These are phyloP conservation scores for Bertia moriformis DNA, from an alignment of 2,329 filamentous ascomycete genomes.

Conservation along the genomic window DNA sequence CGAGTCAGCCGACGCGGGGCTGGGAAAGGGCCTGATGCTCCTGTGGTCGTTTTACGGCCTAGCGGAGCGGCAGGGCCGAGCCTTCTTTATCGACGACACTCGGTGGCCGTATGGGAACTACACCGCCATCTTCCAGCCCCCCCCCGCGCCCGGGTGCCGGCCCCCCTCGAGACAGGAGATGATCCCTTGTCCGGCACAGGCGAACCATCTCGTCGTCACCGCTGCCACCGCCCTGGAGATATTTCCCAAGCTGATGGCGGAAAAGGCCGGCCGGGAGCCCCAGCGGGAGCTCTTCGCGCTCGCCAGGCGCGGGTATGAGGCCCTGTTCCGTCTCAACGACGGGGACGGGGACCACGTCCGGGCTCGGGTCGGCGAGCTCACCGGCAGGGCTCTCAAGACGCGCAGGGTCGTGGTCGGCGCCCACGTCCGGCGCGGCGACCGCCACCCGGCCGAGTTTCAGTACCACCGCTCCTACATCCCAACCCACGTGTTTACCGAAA, in stretches of 20 bases:
- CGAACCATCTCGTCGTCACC: slow-evolving; percentile 62
- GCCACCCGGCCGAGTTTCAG: slow-evolving; percentile 63
- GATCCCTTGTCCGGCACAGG: slow-evolving; percentile 64
- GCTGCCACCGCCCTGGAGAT: slow-evolving; percentile 48
- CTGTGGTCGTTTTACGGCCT: slow-evolving; percentile 76
- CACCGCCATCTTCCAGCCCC: slow-evolving; percentile 54
- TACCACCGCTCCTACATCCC: slow-evolving; percentile 70
- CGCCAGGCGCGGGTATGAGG: slow-evolving; percentile 55
- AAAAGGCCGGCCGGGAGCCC: slow-evolving; percentile 9
- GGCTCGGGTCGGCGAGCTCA: slow-evolving; percentile 40
- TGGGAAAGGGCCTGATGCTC: slow-evolving; percentile 64
- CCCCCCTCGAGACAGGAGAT: slow-evolving; percentile 63
- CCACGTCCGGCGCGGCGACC: slow-evolving; percentile 69
- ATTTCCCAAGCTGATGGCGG: slow-evolving; percentile 33
- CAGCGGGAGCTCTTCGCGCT: slow-evolving; percentile 49
- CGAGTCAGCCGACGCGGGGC: slow-evolving; percentile 59
- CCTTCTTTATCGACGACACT: slow-evolving; percentile 75
- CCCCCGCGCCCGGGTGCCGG: slow-evolving; percentile 49
- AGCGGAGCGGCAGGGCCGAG: slow-evolving; percentile 56
- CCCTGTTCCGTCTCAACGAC: slow-evolving; percentile 54
- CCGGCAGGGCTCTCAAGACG: slow-evolving; percentile 23
- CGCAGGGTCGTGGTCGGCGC: slow-evolving; percentile 45
- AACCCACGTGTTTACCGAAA: slow-evolving; percentile 48
- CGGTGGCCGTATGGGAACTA: slow-evolving; percentile 73
- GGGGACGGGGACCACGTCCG: slow-evolving; percentile 54